phyloP scores from a whole-genome alignment of 805 yeast species.

The Komagataella phaffii region DNA sequence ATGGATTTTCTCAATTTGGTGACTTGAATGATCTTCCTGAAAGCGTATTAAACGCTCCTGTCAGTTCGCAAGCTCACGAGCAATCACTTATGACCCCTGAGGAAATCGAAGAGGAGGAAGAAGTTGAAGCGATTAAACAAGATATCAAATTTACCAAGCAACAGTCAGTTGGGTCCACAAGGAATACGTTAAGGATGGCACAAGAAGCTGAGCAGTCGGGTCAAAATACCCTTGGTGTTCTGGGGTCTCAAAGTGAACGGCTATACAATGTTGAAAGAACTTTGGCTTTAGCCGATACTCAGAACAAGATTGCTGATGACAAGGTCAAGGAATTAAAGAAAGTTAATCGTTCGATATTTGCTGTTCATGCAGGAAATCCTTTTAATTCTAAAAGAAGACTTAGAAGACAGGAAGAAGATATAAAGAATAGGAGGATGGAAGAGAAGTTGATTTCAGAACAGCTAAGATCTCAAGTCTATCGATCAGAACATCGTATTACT shows the following conservation, averaged over 20 bases:
- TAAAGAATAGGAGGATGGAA: constrained; percentile 41
- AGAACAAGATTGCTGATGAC: constrained; percentile 69
- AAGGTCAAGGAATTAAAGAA: constrained; percentile 71
- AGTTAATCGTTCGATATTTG: constrained; percentile 68
- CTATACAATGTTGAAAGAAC: constrained; percentile 70
- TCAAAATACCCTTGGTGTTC: constrained; percentile 74
- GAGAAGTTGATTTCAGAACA: constrained; percentile 11
- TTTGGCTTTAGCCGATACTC: constrained; percentile 66
- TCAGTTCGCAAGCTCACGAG: constrained; percentile 7
- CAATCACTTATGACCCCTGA: constrained; percentile 17
- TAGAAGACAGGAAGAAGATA: constrained; percentile 57
- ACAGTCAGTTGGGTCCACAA: constrained; percentile 73
- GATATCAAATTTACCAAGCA: constrained; percentile 77
- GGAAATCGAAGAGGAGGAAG: constrained; percentile 61
- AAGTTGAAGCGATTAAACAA: constrained; percentile 73
- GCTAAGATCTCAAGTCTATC: constrained; percentile 14
- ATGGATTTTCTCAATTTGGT: constrained; percentile 12
- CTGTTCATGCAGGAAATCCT: constrained; percentile 75
- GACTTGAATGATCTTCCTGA: constrained; percentile 20
- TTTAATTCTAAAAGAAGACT: constrained; percentile 72
- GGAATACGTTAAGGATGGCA: constrained; percentile 66
- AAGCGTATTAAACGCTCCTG: not conserved
- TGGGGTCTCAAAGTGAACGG: constrained; percentile 88
- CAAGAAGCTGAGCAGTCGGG: constrained; percentile 64
- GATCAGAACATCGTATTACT: constrained; percentile 57